phyloP scores from a whole-genome alignment of 2,329 filamentous ascomycete genomes.

The Botrytis fragariae region DNA sequence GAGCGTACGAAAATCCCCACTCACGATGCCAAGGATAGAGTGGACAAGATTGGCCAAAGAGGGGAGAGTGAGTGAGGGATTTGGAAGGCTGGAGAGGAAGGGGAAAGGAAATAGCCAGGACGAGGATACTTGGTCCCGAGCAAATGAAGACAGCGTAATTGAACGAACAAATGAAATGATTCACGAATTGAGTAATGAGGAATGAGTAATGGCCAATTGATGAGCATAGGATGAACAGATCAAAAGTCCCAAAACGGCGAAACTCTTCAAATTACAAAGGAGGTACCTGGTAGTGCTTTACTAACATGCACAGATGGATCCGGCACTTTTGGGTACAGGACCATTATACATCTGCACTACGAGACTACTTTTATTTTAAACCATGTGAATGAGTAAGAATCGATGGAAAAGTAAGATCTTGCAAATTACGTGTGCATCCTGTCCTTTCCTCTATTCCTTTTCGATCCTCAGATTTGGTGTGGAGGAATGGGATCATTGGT shows the following conservation, averaged over 20 bases:
- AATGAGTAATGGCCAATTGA: not conserved
- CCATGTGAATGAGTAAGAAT: not conserved
- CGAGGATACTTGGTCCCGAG: not conserved
- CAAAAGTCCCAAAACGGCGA: not conserved
- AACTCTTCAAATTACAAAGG: not conserved
- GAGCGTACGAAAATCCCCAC: not conserved
- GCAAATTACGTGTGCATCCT: not conserved
- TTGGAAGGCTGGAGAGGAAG: not conserved
- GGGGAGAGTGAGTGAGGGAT: not conserved
- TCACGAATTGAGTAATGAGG: not conserved
- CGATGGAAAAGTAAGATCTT: not conserved
- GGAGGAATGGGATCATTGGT: not conserved
- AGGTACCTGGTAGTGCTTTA: not conserved
- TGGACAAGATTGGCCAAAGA: not conserved
- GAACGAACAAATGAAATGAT: not conserved
- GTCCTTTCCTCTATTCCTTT: not conserved
- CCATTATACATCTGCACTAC: too few species aligned
- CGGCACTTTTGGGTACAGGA: not conserved
- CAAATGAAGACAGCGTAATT: too few species aligned
- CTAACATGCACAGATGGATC: not conserved
- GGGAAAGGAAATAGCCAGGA: too few species aligned
- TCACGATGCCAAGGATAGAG: conserved; percentile 10
- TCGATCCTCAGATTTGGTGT: not conserved
- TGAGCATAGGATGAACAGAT: not conserved
- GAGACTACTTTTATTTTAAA: not conserved